Conservation (phyloP, 345 rosid species). For the Diplotaxis tenuifolia region DNA sequence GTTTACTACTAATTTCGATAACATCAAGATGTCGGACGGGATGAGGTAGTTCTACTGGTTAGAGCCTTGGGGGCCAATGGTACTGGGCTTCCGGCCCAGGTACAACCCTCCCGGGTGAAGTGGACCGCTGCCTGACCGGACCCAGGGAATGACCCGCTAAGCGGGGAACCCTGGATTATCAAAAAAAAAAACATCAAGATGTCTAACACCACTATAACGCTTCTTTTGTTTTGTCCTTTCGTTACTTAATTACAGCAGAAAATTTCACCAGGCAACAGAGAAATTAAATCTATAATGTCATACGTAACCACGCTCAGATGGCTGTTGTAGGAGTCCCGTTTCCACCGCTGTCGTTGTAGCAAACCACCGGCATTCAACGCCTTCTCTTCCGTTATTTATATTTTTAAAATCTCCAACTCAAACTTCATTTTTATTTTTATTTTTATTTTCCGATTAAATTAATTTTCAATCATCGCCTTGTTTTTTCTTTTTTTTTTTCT, state of each 20-base stretch:
- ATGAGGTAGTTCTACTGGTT: no score
- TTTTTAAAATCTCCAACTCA: background rate
- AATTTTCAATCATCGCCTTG: background rate
- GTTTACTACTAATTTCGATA: no score
- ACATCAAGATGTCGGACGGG: background rate
- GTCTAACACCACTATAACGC: background rate
- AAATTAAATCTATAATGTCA: constrained; percentile 4
- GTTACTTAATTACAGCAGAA: background rate
- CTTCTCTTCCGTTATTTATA: constrained; percentile 2
- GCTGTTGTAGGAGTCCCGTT: constrained; percentile 25
- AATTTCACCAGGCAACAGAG: background rate
- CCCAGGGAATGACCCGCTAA: no score
- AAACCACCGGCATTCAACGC: constrained; percentile 22
- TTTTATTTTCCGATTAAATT: background rate
- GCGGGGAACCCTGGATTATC: no score
- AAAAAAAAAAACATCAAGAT: background rate
- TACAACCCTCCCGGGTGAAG: no score
- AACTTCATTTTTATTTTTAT: background rate
- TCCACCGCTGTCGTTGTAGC: constrained; percentile 30
- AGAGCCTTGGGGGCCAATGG: no score
- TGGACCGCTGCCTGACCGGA: no score
- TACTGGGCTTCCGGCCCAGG: no score
- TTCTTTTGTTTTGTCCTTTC: background rate
- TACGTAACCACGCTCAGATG: constrained; percentile 6
- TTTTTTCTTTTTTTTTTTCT: background rate